Conservation (phyloP, 2,329 filamentous ascomycete genomes). For the Colletotrichum noveboracense region DNA sequence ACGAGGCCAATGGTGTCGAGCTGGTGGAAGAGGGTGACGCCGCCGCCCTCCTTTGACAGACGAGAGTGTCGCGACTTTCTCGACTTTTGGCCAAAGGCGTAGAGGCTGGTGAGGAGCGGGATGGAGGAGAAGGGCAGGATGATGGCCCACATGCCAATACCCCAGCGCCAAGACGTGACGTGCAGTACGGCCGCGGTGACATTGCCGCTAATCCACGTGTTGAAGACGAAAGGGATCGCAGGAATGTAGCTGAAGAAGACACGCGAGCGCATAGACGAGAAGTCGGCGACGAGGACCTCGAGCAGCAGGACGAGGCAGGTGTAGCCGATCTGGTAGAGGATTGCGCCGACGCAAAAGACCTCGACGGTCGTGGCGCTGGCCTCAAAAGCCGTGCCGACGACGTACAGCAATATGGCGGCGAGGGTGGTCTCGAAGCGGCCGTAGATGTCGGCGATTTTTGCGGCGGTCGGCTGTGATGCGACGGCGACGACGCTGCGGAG, state of each 20-base stretch:
- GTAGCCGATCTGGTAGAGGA: conserved; percentile 65
- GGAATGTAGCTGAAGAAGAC: conserved; percentile 69
- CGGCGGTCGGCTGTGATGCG: conserved; percentile 61
- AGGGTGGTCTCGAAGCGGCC: conserved; percentile 64
- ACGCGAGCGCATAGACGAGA: conserved; percentile 63
- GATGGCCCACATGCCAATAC: conserved; percentile 68
- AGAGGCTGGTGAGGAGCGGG: conserved; percentile 52
- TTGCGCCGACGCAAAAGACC: conserved; percentile 56
- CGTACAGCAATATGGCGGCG: conserved; percentile 61
- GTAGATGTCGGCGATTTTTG: conserved; percentile 68
- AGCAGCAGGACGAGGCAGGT: conserved; percentile 62
- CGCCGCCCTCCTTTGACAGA: conserved; percentile 32
- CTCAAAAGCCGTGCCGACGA: conserved; percentile 59
- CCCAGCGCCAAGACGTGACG: conserved; percentile 63
- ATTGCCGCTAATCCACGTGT: conserved; percentile 68
- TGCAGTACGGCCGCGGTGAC: conserved; percentile 55
- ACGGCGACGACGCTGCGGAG: conserved; percentile 64
- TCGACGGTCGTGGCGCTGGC: conserved; percentile 52
- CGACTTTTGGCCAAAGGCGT: conserved; percentile 46
- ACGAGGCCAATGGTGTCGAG: conserved; percentile 58
- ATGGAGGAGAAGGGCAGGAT: conserved; percentile 62
- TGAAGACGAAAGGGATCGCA: conserved; percentile 62
- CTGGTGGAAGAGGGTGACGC: conserved; percentile 57
- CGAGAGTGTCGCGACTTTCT: conserved; percentile 28
- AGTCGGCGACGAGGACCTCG: conserved; percentile 66